Evolutionary conservation across 148 eudicot genomes (phyloP), one percentile per base, ranked within the genome.

Genomic region (Rhododendron kiyosumense): DNA sequence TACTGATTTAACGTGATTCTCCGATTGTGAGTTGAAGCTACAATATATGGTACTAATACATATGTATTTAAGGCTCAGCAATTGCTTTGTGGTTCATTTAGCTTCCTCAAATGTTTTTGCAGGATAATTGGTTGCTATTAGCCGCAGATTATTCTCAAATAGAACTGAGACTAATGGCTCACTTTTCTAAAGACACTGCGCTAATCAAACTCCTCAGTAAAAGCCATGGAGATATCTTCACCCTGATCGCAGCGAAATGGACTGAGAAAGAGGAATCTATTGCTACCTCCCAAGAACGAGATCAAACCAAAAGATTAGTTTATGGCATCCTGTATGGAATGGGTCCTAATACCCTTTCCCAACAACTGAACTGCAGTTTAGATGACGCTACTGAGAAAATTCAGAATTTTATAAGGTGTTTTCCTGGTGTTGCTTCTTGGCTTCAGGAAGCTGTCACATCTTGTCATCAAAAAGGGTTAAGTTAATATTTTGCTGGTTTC

Each of bases 121-220:
- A 97, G 99, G 98, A 94, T 43, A 92, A 93, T 30, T 93, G 98
- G 99, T 82, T 97, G 83, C 93, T 94, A 26, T 84, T 97, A 83
- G 91, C 98, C 11, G 99, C 99, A 78, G 99, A 97, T 93, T 97
- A 97, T 93, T 97, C 95, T 84, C 99, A 97, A 91, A 97, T 97
- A 90, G 99, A 97, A 89, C 85, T 97, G 81, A 89, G 99, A 87
- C 87, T 97, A 81, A 97, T 97, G 98, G 98, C 99, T 74, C 99
- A 94, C 89, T 97, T 97, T 91, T 95, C 99, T 11, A 91, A 89
- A 89, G 99, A 97, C 88, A 51, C 90, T 49, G 91, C 92, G 18
- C 90, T 97, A 83, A 93, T 95, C 82, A 92, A 93, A 84, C 93
- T 97, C 45, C 96, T 97, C 51, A 90, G 92, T 87, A 87, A 92